These are phyloP conservation scores for Eimeria maxima DNA, from an alignment of 169 alveolate genomes.

Conservation along the genomic window DNA sequence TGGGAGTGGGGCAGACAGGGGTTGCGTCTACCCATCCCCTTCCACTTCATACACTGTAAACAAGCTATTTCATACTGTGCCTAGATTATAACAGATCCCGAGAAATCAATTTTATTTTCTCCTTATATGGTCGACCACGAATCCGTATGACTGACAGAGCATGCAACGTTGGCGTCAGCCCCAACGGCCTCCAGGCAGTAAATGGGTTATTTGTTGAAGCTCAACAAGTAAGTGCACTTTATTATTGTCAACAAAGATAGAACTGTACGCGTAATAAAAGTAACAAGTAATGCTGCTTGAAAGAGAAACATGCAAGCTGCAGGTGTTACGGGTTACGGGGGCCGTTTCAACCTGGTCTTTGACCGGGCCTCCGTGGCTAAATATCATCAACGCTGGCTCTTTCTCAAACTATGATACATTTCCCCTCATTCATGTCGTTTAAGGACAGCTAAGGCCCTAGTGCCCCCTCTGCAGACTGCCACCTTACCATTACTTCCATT, in stretches of 20 bases:
- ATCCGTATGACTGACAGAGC: slow-evolving; percentile 1
- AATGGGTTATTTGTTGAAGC: background rate
- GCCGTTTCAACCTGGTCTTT: background rate
- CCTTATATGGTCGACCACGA: background rate
- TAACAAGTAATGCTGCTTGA: background rate
- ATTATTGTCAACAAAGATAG: background rate
- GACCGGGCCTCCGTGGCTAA: background rate
- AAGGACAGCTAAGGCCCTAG: background rate
- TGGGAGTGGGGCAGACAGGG: background rate
- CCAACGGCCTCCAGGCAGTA: background rate
- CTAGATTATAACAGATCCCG: background rate
- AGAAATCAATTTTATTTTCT: background rate
- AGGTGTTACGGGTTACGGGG: background rate
- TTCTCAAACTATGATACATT: background rate
- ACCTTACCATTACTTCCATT: background rate
- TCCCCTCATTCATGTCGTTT: no score
- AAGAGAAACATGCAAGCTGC: background rate
- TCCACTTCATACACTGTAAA: background rate
- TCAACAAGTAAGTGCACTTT: background rate
- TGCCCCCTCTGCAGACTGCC: background rate
- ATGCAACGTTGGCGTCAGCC: background rate
- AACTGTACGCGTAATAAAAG: background rate
- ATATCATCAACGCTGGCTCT: background rate
- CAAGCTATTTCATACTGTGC: background rate
- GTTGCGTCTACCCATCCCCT: background rate